Evolutionary conservation across 129 eudicot species (phyloP).

Genomic region (Rutidosis leptorrhynchoides): DNA sequence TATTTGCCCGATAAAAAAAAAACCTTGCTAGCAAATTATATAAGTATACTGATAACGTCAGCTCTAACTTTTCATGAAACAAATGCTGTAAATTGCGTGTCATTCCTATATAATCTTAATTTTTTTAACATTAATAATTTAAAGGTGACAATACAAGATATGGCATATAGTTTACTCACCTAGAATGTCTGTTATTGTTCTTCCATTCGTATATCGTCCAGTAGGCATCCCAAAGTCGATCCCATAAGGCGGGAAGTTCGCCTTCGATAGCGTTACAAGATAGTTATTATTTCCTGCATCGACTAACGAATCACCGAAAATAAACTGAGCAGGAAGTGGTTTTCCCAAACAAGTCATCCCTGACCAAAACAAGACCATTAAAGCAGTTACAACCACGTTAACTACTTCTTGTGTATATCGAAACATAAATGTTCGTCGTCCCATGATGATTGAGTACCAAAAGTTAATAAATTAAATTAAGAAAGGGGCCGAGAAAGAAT

Average conservation of each 20-base stretch:
- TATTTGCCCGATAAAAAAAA: too few species aligned
- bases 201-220: slow-evolving; percentile 82
- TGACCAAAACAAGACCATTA: slow-evolving; percentile 24
- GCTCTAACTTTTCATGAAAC: not conserved
- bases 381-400: slow-evolving; percentile 23
- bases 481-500: not conserved
- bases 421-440: not conserved
- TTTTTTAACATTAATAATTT: too few species aligned
- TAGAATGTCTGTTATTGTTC: slow-evolving; percentile 76
- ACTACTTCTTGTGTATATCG: not conserved
- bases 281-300: slow-evolving; percentile 90
- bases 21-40: not conserved
- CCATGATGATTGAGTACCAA: not conserved
- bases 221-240: slow-evolving; percentile 83
- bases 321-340: slow-evolving; percentile 47
- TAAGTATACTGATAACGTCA: slow-evolving; percentile 7
- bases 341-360: slow-evolving; percentile 33
- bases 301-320: slow-evolving; percentile 89
- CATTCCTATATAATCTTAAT: too few species aligned
- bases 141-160: too few species aligned
- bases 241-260: slow-evolving; percentile 74
- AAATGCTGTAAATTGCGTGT: too few species aligned
- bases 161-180: too few species aligned
- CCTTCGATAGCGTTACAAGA: slow-evolving; percentile 66
- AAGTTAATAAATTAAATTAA: not conserved